Evolutionary conservation across 768 basidiomycete genomes (phyloP).

Genomic region (Suillus tomentosus): DNA sequence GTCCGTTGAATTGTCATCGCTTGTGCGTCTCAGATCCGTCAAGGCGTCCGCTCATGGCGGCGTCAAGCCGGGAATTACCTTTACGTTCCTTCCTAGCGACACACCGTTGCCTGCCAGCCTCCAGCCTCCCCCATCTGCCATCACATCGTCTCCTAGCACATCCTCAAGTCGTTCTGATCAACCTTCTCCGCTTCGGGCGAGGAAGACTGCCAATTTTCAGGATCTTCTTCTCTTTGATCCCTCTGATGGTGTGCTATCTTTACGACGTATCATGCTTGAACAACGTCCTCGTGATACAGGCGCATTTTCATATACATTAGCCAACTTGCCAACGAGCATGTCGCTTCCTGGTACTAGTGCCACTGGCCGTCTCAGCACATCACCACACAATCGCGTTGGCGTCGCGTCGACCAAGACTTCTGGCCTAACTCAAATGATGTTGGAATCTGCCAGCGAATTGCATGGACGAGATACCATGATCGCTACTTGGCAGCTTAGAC

Average conservation of each 20-base stretch:
- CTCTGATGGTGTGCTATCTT: conserved; percentile 50
- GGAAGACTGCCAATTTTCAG: conserved; percentile 51
- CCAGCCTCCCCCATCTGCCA: conserved; percentile 33
- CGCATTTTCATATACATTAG: conserved; percentile 25
- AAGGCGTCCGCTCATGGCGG: conserved; percentile 31
- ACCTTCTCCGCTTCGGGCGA: conserved; percentile 31
- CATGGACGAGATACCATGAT: conserved; percentile 44
- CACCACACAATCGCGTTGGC: conserved; percentile 26
- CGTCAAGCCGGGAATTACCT: conserved; percentile 46
- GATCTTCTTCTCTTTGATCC: conserved; percentile 74
- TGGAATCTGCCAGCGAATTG: conserved; percentile 38
- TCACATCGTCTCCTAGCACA: conserved; percentile 29
- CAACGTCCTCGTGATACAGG: conserved; percentile 26
- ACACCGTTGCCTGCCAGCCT: conserved; percentile 41
- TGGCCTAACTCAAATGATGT: conserved; percentile 37
- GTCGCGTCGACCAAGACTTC: conserved; percentile 36
- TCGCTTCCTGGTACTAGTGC: conserved; percentile 59
- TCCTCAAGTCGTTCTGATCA: conserved; percentile 32
- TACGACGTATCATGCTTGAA: conserved; percentile 56
- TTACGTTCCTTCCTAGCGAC: conserved; percentile 52
- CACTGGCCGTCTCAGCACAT: conserved; percentile 37
- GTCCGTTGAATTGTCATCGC: conserved; percentile 54
- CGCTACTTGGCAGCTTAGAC: conserved; percentile 66
- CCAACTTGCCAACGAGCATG: conserved; percentile 47
- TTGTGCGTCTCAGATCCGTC: conserved; percentile 53